Base-by-base conservation (phyloP, 768 basidiomycete genomes). In the Chalciporus sphaerocephalus region DNA sequence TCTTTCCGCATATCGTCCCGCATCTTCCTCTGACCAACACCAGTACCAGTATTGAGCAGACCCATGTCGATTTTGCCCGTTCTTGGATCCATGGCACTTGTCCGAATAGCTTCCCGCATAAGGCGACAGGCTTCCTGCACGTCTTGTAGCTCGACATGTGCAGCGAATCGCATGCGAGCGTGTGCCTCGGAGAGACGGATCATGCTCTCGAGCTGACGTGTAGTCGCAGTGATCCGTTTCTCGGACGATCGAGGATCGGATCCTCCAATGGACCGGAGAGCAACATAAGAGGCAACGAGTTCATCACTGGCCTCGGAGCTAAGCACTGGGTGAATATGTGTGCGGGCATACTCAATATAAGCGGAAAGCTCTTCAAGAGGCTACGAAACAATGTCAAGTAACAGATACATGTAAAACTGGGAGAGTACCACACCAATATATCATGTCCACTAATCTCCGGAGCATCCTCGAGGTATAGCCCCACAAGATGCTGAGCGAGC, bases 1-100 rank as follows among this genome's bases (percentile, higher is more conserved):
- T 91, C 96, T 58, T 77, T 81, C 55, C 87, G 81, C 77, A 98
- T 84, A 65, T 96, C 94, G n/a, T 87, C 90, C 36, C 83, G 77
- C 67, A 95, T 59, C 64, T 83, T 85, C 54, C 92, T 74, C 69
- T 94, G 88, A 20, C 92, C 87, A 41, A 81, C 74, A 2, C 90
- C 92, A 3, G 92, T 91, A 2, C 96, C 96, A 2, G 92, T 94
- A 62, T 92, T 94, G 55, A 99, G 76, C 60, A 99, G 65, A 43
- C 93, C 90, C 81, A 97, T 89, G 65, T 98, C 94, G 60, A 97
- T 95, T 76, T 94, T 92, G 42, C 95, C 95, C 11, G 94, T 97
- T 18, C 89, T 76, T 9, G 95, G 95, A 66, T 98, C 94, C 75
- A 95, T 94, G 32, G 92, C 92, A 50, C 84, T 85, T 50, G 94